phyloP scores from a whole-genome alignment of 768 basidiomycete species.

The Auricularia sp. region DNA sequence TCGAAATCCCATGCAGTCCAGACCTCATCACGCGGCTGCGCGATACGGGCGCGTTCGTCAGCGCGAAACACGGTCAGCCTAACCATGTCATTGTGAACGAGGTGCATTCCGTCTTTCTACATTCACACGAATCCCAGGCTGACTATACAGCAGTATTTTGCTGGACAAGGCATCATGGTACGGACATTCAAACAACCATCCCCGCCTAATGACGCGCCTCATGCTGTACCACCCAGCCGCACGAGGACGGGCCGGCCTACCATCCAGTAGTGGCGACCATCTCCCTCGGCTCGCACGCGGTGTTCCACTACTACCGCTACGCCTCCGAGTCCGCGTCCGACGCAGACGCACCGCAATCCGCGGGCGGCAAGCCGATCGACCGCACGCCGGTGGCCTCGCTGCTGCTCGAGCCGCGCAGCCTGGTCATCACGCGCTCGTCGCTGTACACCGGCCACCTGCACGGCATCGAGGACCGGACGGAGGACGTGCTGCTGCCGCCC shows the following conservation, averaged over 20 bases:
- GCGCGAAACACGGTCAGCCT: constrained; percentile 54
- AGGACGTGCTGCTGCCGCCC: constrained; percentile 31
- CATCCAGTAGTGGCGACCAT: constrained; percentile 84
- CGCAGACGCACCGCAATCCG: constrained; percentile 6
- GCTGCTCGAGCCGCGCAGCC: constrained; percentile 76
- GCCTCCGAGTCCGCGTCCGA: constrained; percentile 10
- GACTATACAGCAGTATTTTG: constrained; percentile 48
- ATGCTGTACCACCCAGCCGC: constrained; percentile 46
- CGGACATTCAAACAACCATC: constrained; percentile 13
- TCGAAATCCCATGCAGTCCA: constrained; percentile 42
- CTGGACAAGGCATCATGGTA: constrained; percentile 92
- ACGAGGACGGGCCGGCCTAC: constrained; percentile 88
- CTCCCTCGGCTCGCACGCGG: constrained; percentile 72
- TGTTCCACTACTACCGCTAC: constrained; percentile 78
- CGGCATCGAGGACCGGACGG: constrained; percentile 55
- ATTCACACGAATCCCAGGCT: constrained; percentile 10
- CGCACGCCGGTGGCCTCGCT: constrained; percentile 57
- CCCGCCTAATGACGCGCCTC: constrained; percentile 4
- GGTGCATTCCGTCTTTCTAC: constrained; percentile 27
- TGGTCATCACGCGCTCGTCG: constrained; percentile 60
- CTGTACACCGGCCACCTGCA: constrained; percentile 72
- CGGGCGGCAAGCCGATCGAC: constrained; percentile 47
- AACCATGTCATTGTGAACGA: constrained; percentile 92
- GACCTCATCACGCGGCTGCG: constrained; percentile 63
- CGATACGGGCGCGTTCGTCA: constrained; percentile 51